Conservation (phyloP, 495 filamentous ascomycete genomes). For the Aspergillus bertholletiae region DNA sequence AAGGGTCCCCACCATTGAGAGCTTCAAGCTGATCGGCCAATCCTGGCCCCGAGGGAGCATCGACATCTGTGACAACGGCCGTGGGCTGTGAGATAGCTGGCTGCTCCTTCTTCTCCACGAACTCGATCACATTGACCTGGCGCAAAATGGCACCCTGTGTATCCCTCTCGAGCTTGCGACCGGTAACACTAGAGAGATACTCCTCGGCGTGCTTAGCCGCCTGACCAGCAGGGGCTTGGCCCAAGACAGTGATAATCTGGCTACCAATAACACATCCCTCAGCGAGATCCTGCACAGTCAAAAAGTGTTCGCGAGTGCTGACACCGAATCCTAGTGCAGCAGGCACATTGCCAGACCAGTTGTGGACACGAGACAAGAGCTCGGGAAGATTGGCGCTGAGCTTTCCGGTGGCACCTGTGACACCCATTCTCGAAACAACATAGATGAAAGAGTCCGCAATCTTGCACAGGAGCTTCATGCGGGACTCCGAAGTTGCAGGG, state of each 20-base stretch:
- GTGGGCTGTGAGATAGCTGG: constrained; percentile 32
- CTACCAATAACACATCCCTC: constrained; percentile 98
- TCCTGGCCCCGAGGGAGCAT: constrained; percentile 55
- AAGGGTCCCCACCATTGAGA: constrained; percentile 55
- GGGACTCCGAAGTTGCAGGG: constrained; percentile 83
- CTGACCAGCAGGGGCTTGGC: constrained; percentile 65
- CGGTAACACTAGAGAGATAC: constrained; percentile 79
- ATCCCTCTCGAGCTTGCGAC: constrained; percentile 47
- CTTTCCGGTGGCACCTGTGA: constrained; percentile 83
- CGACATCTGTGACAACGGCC: constrained; percentile 58
- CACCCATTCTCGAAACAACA: constrained; percentile 96
- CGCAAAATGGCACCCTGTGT: constrained; percentile 27
- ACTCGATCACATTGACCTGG: constrained; percentile 49
- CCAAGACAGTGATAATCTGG: constrained; percentile 80
- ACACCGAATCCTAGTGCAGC: constrained; percentile 94
- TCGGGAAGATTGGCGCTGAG: constrained; percentile 77
- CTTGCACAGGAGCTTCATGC: constrained; percentile 92
- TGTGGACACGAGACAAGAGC: constrained; percentile 80
- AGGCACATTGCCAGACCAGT: constrained; percentile 84
- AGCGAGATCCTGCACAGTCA: constrained; percentile 74
- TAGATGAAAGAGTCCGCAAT: constrained; percentile 99
- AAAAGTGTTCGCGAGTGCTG: constrained; percentile 90
- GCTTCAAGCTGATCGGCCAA: constrained; percentile 71
- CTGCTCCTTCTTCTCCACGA: constrained; percentile 52
- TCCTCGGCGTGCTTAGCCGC: constrained; percentile 74